phyloP scores from a whole-genome alignment of 805 yeast genomes.

The Tetrapisispora fleetii region DNA sequence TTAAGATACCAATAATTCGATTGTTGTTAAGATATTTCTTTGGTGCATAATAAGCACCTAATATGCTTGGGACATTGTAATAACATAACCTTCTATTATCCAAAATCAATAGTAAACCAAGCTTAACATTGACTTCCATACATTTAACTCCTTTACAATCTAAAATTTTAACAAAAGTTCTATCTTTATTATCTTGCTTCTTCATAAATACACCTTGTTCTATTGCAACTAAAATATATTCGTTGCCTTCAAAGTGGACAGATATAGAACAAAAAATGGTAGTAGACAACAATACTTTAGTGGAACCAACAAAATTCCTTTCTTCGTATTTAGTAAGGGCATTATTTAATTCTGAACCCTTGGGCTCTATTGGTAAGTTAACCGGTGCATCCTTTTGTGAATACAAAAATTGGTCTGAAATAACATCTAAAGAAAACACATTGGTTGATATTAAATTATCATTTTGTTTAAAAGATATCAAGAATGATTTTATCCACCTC shows the following conservation, averaged over 20 bases:
- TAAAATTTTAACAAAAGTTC: constrained; percentile 11
- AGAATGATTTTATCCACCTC: constrained; percentile 47
- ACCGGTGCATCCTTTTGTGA: constrained; percentile 42
- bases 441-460: constrained; percentile 29
- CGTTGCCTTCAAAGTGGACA: constrained; percentile 37
- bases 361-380: constrained; percentile 44
- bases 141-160: constrained; percentile 43
- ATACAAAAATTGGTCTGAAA: constrained; percentile 58
- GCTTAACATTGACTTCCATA: constrained; percentile 38
- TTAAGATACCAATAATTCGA: constrained; percentile 38
- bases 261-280: constrained; percentile 36
- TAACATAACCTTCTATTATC: constrained; percentile 51
- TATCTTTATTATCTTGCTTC: constrained; percentile 4
- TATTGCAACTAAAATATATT: constrained; percentile 49
- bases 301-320: neutral
- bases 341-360: constrained; percentile 41
- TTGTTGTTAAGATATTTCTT: constrained; percentile 26
- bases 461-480: constrained; percentile 38
- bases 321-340: constrained; percentile 30
- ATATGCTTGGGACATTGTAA: constrained; percentile 51
- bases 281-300: constrained; percentile 19
- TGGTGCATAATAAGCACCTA: constrained; percentile 45
- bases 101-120: constrained; percentile 48
- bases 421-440: constrained; percentile 43
- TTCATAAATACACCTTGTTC: constrained; percentile 52